phyloP scores from a whole-genome alignment of 129 eudicot genomes.

The Lactuca saligna region DNA sequence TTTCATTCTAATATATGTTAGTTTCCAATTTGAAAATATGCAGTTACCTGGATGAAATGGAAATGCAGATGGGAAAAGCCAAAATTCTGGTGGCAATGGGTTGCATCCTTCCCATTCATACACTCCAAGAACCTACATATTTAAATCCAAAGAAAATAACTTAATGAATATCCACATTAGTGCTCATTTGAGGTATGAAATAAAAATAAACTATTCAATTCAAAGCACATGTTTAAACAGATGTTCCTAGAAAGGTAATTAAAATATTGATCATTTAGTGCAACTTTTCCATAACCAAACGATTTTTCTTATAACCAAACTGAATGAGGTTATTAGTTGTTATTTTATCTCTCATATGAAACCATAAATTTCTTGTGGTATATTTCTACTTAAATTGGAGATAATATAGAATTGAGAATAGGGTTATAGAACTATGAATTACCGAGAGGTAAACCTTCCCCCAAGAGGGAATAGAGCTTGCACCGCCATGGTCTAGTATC shows the following conservation, averaged over 20 bases:
- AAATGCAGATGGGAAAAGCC: constrained; percentile 59
- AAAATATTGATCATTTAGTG: too few relatives aligned
- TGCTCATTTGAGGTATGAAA: neutral
- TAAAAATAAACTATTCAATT: neutral
- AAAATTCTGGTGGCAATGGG: constrained; percentile 74
- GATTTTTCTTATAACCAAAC: too few relatives aligned
- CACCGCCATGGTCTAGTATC: constrained; percentile 43
- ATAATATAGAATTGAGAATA: too few relatives aligned
- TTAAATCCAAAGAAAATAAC: neutral
- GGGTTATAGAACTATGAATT: neutral
- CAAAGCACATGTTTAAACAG: neutral
- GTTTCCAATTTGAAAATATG: neutral
- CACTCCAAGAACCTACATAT: constrained; percentile 53
- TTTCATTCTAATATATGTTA: neutral
- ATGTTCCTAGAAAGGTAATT: too few relatives aligned
- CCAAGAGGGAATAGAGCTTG: constrained; percentile 42
- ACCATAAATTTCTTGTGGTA: neutral
- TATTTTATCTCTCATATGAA: neutral
- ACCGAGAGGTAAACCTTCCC: constrained; percentile 48
- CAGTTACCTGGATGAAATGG: constrained; percentile 70
- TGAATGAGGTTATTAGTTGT: too few relatives aligned
- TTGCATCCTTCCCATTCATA: constrained; percentile 68
- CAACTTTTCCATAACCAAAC: too few relatives aligned
- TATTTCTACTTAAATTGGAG: neutral
- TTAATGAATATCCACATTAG: neutral